These are phyloP conservation scores for Penicillium griseofulvum DNA, from an alignment of 2,329 filamentous ascomycete species.

Conservation along the genomic window DNA sequence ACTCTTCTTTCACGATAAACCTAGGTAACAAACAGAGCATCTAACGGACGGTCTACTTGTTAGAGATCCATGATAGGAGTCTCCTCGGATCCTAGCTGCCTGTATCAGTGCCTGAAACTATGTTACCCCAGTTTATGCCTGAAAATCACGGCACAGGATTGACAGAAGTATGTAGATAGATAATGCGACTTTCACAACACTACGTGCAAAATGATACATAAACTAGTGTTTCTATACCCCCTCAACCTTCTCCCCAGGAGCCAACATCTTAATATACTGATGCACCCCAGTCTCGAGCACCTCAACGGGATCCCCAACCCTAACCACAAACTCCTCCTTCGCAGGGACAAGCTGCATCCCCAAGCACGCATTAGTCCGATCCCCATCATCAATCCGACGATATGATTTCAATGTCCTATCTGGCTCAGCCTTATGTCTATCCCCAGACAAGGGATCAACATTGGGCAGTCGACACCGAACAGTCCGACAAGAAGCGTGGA, in stretches of 20 bases:
- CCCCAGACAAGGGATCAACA: constrained; percentile 56
- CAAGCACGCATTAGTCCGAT: constrained; percentile 48
- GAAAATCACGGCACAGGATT: no score
- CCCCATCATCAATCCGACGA: constrained; percentile 52
- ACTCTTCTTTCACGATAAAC: no score
- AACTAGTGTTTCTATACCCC: constrained; percentile 16
- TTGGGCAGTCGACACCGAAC: constrained; percentile 59
- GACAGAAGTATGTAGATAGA: no score
- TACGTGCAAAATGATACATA: no score
- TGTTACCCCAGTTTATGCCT: no score
- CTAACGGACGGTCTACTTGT: no score
- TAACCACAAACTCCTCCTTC: constrained; percentile 31
- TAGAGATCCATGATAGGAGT: no score
- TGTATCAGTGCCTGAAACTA: no score
- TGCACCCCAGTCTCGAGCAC: constrained; percentile 45
- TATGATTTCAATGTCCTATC: constrained; percentile 50
- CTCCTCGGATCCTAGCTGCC: no score
- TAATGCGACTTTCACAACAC: no score
- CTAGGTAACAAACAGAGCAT: no score
- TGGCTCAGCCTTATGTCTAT: constrained; percentile 49
- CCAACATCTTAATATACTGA: constrained; percentile 44
- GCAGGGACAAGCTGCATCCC: constrained; percentile 53
- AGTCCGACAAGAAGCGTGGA: constrained; percentile 56
- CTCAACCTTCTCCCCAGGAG: constrained; percentile 32
- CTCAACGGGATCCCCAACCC: constrained; percentile 40